Base-by-base conservation (phyloP, 2,329 filamentous ascomycete species). In the Diaporthe nobilis region DNA sequence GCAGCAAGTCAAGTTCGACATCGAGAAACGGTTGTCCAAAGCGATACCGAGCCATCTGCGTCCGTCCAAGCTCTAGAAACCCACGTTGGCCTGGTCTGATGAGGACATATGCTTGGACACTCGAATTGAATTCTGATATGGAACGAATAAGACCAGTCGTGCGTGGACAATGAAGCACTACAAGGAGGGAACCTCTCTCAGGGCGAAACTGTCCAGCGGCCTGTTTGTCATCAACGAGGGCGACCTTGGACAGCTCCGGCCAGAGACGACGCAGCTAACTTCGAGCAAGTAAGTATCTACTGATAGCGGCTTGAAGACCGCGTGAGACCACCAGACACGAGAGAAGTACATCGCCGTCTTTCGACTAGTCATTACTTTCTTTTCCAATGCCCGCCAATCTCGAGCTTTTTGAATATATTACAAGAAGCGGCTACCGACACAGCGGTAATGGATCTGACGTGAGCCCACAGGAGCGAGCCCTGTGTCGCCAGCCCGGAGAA, bases 401-500 rank as follows among this genome's bases (percentile, higher is more conserved):
- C 13, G 3, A 20, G 9, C 28, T 22, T 8, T 25, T 34, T n/a
- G 15, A 20, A 1, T 39, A 28, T 17, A 55, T 25, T 10, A 39
- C 2, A 28, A 22, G 0, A 39, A 25, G 39, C 37, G 65, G 47
- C 31, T 42, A 68, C 47, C 63, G 47, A 22, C 28, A 68, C 63
- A 15, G 42, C 42, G 61, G 28, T n/a, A 2, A 49, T 39, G 34
- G 8, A 22, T 68, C 65, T 68, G 17, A 68, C 65, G 65, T 68
- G 65, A 68, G 65, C 65, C n/a, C 31, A 22, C 47, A 42, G 65
- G 31, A 65, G 15, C 4, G 13, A 22, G 34, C 31, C 49, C 15
- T 49, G 65, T 22, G 47, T 68, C 20, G 47, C 31, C 47, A 68
- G 47, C 65, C 65, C 47, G 47, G 47, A 51, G 49, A 28, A 53